A percentile compares a stretch with the other conserved stretches of the same genome.
Evolutionary conservation across 495 filamentous ascomycete species (phyloP).

Genomic region (Viridothelium virens): DNA sequence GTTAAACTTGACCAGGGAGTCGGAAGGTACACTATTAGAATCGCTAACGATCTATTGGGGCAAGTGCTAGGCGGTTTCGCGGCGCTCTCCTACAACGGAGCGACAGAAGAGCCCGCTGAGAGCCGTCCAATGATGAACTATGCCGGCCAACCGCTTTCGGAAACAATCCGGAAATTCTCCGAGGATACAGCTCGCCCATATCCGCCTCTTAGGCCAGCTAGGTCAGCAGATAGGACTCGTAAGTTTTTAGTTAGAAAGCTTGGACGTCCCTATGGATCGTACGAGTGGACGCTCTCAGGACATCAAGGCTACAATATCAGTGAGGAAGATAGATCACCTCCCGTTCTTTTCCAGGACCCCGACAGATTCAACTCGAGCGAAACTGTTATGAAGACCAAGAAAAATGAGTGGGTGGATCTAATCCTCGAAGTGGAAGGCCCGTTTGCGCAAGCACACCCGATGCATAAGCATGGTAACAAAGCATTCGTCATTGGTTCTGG

Average conservation of each 20-base stretch:
- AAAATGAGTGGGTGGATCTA: constrained; percentile 13
- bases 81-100: constrained; percentile 12
- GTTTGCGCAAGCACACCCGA: constrained; percentile 14
- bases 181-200: constrained; percentile 11
- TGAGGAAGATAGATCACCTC: constrained; percentile 5
- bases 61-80: constrained; percentile 11
- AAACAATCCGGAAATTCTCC: background rate
- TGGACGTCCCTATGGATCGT: background rate
- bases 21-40: constrained; percentile 6
- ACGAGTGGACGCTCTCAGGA: constrained; percentile 13
- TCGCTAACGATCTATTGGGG: constrained; percentile 9
- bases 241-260: constrained; percentile 13
- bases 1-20: constrained; percentile 15
- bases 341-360: constrained; percentile 11
- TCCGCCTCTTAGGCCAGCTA: constrained; percentile 10
- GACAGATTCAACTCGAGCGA: background rate
- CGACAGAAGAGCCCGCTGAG: background rate
- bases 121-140: constrained; percentile 9
- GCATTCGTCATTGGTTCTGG: constrained; percentile 11
- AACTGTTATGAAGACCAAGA: constrained; percentile 10
- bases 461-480: constrained; percentile 17
- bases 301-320: constrained; percentile 9
- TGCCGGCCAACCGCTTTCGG: constrained; percentile 6
- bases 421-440: constrained; percentile 13
- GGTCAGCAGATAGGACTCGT: constrained; percentile 6